Evolutionary conservation across 2,329 filamentous ascomycete genomes (phyloP), one percentile per base, ranked within the genome.

Genomic region (Talaromyces amestolkiae): DNA sequence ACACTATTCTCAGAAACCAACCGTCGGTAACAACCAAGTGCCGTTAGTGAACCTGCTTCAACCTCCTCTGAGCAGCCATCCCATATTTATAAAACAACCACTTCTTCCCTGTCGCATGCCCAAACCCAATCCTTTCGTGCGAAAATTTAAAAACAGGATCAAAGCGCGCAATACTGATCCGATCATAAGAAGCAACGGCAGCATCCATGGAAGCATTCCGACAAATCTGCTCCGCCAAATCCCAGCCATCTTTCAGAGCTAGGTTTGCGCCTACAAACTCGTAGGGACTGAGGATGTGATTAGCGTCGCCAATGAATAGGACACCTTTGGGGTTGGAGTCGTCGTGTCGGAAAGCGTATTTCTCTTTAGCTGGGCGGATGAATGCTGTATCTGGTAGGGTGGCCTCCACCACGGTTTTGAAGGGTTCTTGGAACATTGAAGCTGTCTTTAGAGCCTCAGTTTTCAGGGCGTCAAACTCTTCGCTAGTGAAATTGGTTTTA

Each of bases 211-310:
- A 72, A 3, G n/a, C 43, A 5, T 64, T 68, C 5, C 63, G 63
- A 58, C 76, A 78, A 43, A 83, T 68, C 58, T 79, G 73, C 63
- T 79, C 73, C 3, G 79, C 81, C 22, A 82, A 70, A 58, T 82
- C 79, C 76, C 77, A 82, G 0, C 74, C 82, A 68, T 84, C 82
- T 60, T 75, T 78, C 24, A 84, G 66, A 3, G 81, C 82, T 51
- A 83, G 66, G 67, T 83, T 84, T 0, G 80, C 81, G 0, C 83
- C 82, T 61, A 76, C 79, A 0, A 81, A 80, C 8, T 81, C 80
- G 72, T 83, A 84, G 0, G 82, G 79, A 58, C 76, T 82, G 3
- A 83, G 74, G 1, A 81, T 81, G 68, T 84, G 82, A 66, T 84
- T 84, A 54, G 76, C 75, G 68, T 84, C 82, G 8, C 82, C 82